Evolutionary conservation across 2,329 filamentous ascomycete species (phyloP), one percentile per base, ranked within the genome.

Genomic region (Esteya vermicola): DNA sequence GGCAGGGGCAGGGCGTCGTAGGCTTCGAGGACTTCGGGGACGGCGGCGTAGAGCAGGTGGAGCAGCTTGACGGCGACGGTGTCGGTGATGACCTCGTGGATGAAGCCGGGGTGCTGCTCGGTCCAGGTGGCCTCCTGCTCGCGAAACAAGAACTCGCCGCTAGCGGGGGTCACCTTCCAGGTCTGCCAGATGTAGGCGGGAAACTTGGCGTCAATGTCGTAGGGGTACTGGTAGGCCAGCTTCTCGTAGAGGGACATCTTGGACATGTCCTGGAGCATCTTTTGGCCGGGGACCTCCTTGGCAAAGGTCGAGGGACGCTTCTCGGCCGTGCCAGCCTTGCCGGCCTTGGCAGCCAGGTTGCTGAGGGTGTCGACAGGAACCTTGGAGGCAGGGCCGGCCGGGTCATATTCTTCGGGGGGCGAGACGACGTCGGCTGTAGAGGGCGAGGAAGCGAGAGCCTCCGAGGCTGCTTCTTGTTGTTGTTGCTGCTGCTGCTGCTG

Each of bases 121-220:
- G 84, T 81, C 91, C 91, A 98, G 45, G 82, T 86, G 13, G 85
- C 83, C 62, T 96, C 91, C 44, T 85, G 72, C 35, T 82, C 76
- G 45, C 88, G 78, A 55, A 94, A 88, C 18, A 67, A 62, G 55
- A 98, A 98, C 45, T 83, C 70, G 38, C 75, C 68, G 19, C 85
- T 81, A 2, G 78, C 72, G 0, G 89, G 88, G 1, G 77, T 83
- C 53, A 76, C 80, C 59, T 93, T 95, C 91, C 91, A 98, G 13
- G 91, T 98, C 68, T 98, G 91, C 91, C 91, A 98, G 55, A 98
- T 93, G 65, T 94, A 96, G 42, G 86, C 88, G 4, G 91, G 91
- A 58, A 96, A 96, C 58, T 89, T 93, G 50, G 69, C 61, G 54
- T 86, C 77, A 46, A 89, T 70, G 53, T 94, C 83, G 67, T 96